phyloP scores from a whole-genome alignment of 257 asterid genomes.

The Salvia miltiorrhiza region DNA sequence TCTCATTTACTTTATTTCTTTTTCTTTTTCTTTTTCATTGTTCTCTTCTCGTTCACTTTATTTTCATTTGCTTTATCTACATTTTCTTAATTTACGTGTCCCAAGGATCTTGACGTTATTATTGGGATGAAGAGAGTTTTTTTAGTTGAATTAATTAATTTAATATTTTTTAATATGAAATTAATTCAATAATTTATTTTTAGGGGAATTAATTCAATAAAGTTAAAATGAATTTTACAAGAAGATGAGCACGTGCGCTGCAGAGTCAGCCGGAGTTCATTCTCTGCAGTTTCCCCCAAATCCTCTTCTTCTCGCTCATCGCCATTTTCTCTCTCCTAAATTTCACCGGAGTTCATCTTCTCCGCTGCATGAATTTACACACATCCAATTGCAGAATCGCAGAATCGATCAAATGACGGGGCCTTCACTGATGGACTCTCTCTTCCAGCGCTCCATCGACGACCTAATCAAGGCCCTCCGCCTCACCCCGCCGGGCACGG shows the following conservation, averaged over 20 bases:
- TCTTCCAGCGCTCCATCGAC: slow-evolving; percentile 78
- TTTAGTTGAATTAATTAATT: no score
- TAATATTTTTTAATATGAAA: no score
- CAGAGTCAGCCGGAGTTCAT: slow-evolving; percentile 18
- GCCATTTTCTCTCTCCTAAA: not conserved
- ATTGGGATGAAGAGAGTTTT: no score
- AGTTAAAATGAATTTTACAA: not conserved
- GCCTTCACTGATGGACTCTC: slow-evolving; percentile 78
- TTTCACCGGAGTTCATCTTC: not conserved
- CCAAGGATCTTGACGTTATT: no score
- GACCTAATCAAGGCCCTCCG: slow-evolving; percentile 81
- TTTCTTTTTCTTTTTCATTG: no score
- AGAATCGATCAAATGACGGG: slow-evolving; percentile 38
- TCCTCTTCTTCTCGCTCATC: not conserved
- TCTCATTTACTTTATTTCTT: no score
- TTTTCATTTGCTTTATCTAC: no score
- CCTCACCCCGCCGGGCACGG: slow-evolving; percentile 39
- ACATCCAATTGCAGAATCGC: not conserved
- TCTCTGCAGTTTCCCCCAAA: not conserved
- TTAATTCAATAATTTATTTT: no score
- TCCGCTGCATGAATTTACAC: not conserved
- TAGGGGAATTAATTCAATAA: no score
- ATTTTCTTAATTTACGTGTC: no score
- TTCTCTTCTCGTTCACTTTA: no score
- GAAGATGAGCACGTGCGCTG: slow-evolving; percentile 20